These are phyloP conservation scores for Lithospermum erythrorhizon DNA, from an alignment of 257 asterid genomes.

Conservation along the genomic window DNA sequence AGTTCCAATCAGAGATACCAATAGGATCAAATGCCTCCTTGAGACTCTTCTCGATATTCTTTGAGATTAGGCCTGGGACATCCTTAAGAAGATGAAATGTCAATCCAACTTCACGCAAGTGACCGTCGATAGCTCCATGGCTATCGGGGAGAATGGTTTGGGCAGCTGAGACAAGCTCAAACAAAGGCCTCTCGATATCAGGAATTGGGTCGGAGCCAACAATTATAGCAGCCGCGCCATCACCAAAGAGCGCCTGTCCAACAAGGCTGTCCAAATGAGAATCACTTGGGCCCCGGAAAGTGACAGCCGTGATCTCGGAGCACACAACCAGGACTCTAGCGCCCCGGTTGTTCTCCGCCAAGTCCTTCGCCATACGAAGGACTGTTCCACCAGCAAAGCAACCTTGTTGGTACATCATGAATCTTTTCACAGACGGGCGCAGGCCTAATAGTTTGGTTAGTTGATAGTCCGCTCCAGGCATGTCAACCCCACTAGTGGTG, in stretches of 20 bases:
- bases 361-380: neutral
- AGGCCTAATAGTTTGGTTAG: neutral
- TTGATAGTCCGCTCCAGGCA: constrained; percentile 5
- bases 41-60: constrained; percentile 1
- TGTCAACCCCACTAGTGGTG: constrained; percentile 4
- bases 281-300: neutral
- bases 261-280: constrained; percentile 2
- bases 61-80: neutral
- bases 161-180: neutral
- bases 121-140: constrained; percentile 1
- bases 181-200: neutral
- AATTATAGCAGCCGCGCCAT: constrained; percentile 1
- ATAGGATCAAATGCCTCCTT: constrained; percentile 1
- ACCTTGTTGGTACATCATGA: constrained; percentile 5
- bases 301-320: constrained; percentile 1
- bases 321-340: constrained; percentile 3
- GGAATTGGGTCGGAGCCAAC: neutral
- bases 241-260: constrained; percentile 1
- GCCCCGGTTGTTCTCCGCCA: neutral
- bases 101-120: constrained; percentile 1
- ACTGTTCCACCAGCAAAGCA: constrained; percentile 1
- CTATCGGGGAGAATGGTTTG: constrained; percentile 3
- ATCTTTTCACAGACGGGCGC: neutral
- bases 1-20: constrained; percentile 1
- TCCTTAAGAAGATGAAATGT: constrained; percentile 1